Base-by-base conservation (phyloP, 495 filamentous ascomycete species). In the Lasiosphaeria miniovina region DNA sequence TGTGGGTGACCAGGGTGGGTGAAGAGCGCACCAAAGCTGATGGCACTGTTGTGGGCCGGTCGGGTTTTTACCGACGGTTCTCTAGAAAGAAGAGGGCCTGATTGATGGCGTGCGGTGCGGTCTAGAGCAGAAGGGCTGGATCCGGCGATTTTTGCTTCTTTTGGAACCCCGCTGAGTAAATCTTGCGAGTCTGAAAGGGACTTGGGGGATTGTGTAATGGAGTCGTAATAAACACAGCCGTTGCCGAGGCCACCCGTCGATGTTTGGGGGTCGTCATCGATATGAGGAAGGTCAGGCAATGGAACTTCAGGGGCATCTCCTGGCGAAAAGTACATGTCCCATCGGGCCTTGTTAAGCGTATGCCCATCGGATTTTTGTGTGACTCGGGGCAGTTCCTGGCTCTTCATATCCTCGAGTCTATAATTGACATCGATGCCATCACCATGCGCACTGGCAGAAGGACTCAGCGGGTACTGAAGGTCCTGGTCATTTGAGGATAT, bases 361-460 rank as follows among this genome's bases (percentile, higher is more conserved):
- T 50, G 24, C n/a, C 56, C 49, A 4, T 32, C 41, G n/a, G 34
- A n/a, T 0, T 36, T 34, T 4, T 54, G 48, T 10, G 14, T 32
- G 34, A 55, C 33, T 32, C 56, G 24, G 6, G 56, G 49, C 12
- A 51, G 36, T 3, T 15, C 17, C 2, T 9, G 4, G 31, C 43
- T 62, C 10, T 32, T 15, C 6, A 15, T 15, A 14, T 54, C 59
- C 0, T 38, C 58, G 32, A 64, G 55, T 17, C 54, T 55, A 17
- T 53, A 62, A 49, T 63, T 57, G 7, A 53, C 61, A 6, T 64
- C 46, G 10, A 52, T 52, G 12, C 58, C 53, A 17, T 62, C 53
- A 9, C 53, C 53, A 15, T 57, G 49, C 14, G 6, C 45, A 8
- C 31, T 4, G 31, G 43, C 35, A 9, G 34, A 35, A 49, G 33